Conservation (phyloP, 2,329 filamentous ascomycete species). For the Monosporascus sp. region DNA sequence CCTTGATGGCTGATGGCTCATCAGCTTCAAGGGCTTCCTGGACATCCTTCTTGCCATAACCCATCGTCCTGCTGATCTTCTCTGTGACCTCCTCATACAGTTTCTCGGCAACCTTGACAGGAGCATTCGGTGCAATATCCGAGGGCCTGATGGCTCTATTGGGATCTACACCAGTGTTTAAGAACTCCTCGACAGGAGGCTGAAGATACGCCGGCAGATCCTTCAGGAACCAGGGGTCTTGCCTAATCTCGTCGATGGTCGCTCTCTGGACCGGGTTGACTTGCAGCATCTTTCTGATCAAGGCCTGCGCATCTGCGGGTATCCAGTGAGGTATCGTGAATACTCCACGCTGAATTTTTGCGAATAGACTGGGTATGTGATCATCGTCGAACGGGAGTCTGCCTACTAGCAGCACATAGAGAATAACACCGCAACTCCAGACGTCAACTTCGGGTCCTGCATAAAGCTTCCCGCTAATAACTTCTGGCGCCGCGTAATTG, state of each 20-base stretch:
- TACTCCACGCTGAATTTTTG: constrained; percentile 92
- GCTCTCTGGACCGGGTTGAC: constrained; percentile 93
- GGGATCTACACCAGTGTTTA: constrained; percentile 89
- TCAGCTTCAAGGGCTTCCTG: constrained; percentile 87
- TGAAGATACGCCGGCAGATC: constrained; percentile 83
- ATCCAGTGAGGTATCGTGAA: constrained; percentile 92
- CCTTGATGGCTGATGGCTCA: constrained; percentile 96
- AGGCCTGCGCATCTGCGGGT: constrained; percentile 69
- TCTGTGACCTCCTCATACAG: constrained; percentile 88
- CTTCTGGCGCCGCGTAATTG: constrained; percentile 96
- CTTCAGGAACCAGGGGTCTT: constrained; percentile 89
- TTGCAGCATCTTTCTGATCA: constrained; percentile 91
- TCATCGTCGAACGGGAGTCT: constrained; percentile 95
- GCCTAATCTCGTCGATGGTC: constrained; percentile 87
- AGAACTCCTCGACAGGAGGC: constrained; percentile 83
- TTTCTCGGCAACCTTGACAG: constrained; percentile 76
- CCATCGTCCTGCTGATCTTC: constrained; percentile 97
- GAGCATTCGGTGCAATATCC: constrained; percentile 73
- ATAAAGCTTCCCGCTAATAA: constrained; percentile 96
- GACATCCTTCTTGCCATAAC: constrained; percentile 90
- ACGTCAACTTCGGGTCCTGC: constrained; percentile 97
- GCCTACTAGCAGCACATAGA: constrained; percentile 76
- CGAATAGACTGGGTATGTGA: constrained; percentile 94
- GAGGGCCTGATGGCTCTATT: constrained; percentile 84
- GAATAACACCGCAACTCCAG: constrained; percentile 92